phyloP scores from a whole-genome alignment of 2,329 filamentous ascomycete species.

The Arthrobotrys pseudoclavata region DNA sequence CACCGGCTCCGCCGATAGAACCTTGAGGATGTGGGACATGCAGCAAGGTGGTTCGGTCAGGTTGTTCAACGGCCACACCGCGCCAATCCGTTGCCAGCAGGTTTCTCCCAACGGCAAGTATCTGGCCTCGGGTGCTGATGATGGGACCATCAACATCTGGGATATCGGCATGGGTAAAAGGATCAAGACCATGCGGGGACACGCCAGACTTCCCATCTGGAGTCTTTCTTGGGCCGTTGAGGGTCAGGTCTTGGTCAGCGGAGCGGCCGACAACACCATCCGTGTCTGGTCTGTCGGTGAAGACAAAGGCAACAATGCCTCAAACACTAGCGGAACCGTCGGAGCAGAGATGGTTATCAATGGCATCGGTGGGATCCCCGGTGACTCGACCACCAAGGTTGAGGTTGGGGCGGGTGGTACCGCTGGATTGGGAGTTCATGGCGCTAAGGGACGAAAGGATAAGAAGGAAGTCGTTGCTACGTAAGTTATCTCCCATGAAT shows the following conservation, averaged over 20 bases:
- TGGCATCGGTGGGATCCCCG: conserved; percentile 66
- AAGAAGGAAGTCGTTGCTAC: conserved; percentile 63
- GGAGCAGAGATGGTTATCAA: conserved; percentile 65
- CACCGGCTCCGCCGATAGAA: conserved; percentile 91
- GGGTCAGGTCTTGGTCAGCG: conserved; percentile 88
- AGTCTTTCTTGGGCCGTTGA: conserved; percentile 94
- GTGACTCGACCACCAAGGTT: conserved; percentile 66
- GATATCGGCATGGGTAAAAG: conserved; percentile 87
- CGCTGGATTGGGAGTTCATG: conserved; percentile 66
- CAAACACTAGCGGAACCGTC: conserved; percentile 68
- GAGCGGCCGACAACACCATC: conserved; percentile 91
- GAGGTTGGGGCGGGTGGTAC: conserved; percentile 70
- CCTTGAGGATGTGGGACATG: conserved; percentile 97
- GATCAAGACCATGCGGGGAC: conserved; percentile 92
- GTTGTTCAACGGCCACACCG: conserved; percentile 90
- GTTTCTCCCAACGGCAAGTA: conserved; percentile 90
- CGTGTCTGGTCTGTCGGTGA: conserved; percentile 88
- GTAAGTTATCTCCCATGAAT: conserved; percentile 50
- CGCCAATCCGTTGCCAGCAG: conserved; percentile 85
- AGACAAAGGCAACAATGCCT: conserved; percentile 76
- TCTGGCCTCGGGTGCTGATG: conserved; percentile 88
- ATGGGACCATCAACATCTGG: conserved; percentile 94
- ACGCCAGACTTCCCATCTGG: conserved; percentile 93
- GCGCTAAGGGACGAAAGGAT: conserved; percentile 59
- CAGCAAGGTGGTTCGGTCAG: conserved; percentile 87